Percentiles rank a stretch among this genome's conserved stretches.
phyloP scores from a whole-genome alignment of 768 basidiomycete genomes.

The Termitomyces sp. region DNA sequence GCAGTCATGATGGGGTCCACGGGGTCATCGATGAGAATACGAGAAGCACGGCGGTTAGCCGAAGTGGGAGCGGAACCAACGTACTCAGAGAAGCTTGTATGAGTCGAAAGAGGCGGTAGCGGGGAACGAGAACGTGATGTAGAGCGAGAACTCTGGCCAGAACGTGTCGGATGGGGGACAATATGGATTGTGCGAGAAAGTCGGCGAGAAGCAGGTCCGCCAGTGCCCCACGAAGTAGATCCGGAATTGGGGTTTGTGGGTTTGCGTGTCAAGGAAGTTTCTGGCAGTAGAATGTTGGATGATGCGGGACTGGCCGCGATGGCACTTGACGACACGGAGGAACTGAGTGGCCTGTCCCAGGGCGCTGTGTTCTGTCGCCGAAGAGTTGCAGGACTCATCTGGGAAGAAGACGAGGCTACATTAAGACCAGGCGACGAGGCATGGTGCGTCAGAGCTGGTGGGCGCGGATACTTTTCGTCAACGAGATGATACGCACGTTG shows the following conservation, averaged over 20 bases:
- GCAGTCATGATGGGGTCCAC: slow-evolving; percentile 86
- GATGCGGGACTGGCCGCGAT: slow-evolving; percentile 56
- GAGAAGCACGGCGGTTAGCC: slow-evolving; percentile 70
- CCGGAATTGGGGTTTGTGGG: slow-evolving; percentile 39
- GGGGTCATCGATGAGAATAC: slow-evolving; percentile 80
- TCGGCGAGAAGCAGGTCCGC: slow-evolving; percentile 63
- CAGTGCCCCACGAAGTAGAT: slow-evolving; percentile 50
- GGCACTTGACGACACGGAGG: slow-evolving; percentile 50
- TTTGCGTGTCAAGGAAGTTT: slow-evolving; percentile 62
- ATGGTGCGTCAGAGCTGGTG: slow-evolving; percentile 45
- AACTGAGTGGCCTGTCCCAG: slow-evolving; percentile 57
- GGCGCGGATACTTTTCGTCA: slow-evolving; percentile 25
- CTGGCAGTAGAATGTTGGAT: slow-evolving; percentile 55
- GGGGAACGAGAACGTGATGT: slow-evolving; percentile 94
- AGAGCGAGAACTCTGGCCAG: slow-evolving; percentile 85
- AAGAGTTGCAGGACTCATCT: slow-evolving; percentile 61
- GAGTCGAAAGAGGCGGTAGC: slow-evolving; percentile 63
- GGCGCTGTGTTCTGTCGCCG: slow-evolving; percentile 62
- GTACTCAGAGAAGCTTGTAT: slow-evolving; percentile 61
- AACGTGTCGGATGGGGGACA: slow-evolving; percentile 55
- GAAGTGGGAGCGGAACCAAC: slow-evolving; percentile 31
- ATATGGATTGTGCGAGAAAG: slow-evolving; percentile 83
- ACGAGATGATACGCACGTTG: slow-evolving; percentile 67
- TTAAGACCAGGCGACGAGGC: slow-evolving; percentile 49
- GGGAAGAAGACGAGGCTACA: slow-evolving; percentile 62